Percentiles rank a stretch among this genome's conserved stretches.
Evolutionary conservation across 2,329 filamentous ascomycete genomes (phyloP).

Genomic region (Aureobasidium sp.): DNA sequence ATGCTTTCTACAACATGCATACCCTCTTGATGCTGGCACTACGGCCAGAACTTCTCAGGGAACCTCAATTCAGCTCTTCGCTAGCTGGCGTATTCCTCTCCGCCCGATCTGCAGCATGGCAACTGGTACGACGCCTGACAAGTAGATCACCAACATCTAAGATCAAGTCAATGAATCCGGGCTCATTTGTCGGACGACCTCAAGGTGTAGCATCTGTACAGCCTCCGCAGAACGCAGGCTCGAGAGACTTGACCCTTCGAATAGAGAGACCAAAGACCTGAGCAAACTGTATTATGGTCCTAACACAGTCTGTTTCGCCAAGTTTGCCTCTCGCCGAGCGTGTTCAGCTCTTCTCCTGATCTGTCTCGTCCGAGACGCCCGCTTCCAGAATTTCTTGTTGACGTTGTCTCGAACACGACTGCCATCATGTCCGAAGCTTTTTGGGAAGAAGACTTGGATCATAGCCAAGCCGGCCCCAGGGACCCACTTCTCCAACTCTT

Average conservation of each 20-base stretch:
- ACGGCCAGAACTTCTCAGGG: background rate
- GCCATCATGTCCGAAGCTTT: background rate
- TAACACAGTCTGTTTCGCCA: background rate
- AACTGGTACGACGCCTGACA: background rate
- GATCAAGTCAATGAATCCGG: background rate
- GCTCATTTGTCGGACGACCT: background rate
- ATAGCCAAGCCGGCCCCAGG: background rate
- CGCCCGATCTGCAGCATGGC: background rate
- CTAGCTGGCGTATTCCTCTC: background rate
- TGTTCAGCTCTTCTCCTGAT: background rate
- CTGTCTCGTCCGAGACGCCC: background rate
- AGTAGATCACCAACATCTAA: too few species aligned
- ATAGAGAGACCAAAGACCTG: background rate
- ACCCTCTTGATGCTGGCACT: constrained; percentile 20
- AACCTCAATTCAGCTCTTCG: background rate
- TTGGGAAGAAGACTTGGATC: background rate
- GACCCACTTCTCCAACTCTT: background rate
- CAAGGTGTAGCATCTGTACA: background rate
- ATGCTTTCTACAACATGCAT: constrained; percentile 26
- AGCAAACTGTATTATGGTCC: background rate
- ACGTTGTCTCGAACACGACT: background rate
- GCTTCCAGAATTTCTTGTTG: background rate
- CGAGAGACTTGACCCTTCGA: background rate
- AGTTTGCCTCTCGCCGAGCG: background rate
- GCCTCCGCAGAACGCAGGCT: background rate